Evolutionary conservation across 2,329 filamentous ascomycete genomes (phyloP), one percentile per base, ranked within the genome.

Genomic region (Drechmeria coniospora): DNA sequence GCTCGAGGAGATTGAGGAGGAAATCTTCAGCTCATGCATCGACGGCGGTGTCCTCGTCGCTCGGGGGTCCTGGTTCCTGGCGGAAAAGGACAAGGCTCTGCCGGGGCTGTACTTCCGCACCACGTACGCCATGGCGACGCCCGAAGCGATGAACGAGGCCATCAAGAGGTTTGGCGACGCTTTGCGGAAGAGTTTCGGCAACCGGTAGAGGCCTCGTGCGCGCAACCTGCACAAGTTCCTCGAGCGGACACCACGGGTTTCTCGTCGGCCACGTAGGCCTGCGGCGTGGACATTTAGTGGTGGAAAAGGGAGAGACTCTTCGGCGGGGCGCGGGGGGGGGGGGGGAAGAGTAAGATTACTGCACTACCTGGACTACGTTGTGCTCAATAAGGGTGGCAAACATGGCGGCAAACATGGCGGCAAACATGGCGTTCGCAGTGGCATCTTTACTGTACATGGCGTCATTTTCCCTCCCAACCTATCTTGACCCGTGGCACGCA

Each of bases 41-140:
- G 68, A 74, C 4, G 68, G 78, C 41, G 79, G 81, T 14, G 81
- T 90, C 4, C 63, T 98, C 25, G 64, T 90, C 2, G 83, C 80
- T 32, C 68, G 80, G 26, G 90, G 90, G 4, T 86, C 76, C 26
- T 98, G 86, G 86, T 98, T 95, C 65, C 68, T 73, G 32, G 80
- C 86, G 1, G 78, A 90, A 47, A 67, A 65, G 23, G 62, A 68
- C 26, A 63, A 59, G 44, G 61, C 55, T 4, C 62, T 63, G 7
- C 60, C 63, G 8, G 76, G 74, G 16, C 62, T 93, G 53, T 94
- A 82, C 58, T 92, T 95, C 63, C 70, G 90, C 28, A 74, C 81
- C 4, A 98, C 87, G 0, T 98, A 79, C 57, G 86, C 87, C 1
- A 76, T 84, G 21, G 84, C 84, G 2, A 74, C 69, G 9, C 63